These are phyloP conservation scores for Polychaeton citri DNA, from an alignment of 2,329 filamentous ascomycete genomes.

Conservation along the genomic window DNA sequence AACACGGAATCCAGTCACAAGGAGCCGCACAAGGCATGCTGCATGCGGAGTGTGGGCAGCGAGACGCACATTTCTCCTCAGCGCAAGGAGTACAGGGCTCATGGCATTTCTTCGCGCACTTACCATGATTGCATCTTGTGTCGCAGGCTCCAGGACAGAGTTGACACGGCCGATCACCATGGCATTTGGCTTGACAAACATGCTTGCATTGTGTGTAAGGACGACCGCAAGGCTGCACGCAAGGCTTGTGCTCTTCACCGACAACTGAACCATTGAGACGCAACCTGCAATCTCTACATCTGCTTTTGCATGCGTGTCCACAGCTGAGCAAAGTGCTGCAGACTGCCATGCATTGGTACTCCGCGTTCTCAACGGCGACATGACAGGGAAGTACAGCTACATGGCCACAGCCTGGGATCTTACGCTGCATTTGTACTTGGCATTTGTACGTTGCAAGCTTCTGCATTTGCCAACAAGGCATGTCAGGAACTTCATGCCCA, in stretches of 20 bases:
- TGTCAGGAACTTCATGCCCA: conserved; percentile 10
- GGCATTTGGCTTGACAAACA: conserved; percentile 38
- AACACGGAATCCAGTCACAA: conserved; percentile 54
- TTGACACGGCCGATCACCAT: conserved; percentile 34
- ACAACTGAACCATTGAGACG: conserved; percentile 18
- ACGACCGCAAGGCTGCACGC: conserved; percentile 37
- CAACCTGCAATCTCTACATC: conserved; percentile 38
- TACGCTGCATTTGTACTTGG: conserved; percentile 29
- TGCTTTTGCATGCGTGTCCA: conserved; percentile 42
- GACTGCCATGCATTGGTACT: conserved; percentile 34
- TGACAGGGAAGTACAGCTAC: conserved; percentile 36
- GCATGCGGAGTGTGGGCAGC: conserved; percentile 40
- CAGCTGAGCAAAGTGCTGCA: conserved; percentile 41
- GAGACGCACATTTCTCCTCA: conserved; percentile 39
- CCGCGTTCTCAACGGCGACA: conserved; percentile 26
- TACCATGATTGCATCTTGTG: conserved; percentile 42
- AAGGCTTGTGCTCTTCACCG: conserved; percentile 33
- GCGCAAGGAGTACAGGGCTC: conserved; percentile 51
- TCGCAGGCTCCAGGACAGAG: conserved; percentile 41
- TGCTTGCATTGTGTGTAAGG: conserved; percentile 44
- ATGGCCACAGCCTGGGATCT: conserved; percentile 45
- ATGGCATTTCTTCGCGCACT: conserved; percentile 41
- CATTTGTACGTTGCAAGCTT: conserved; percentile 38
- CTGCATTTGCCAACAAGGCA: conserved; percentile 24
- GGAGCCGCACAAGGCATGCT: conserved; percentile 51